These are phyloP conservation scores for Rhododendron vialii DNA, from an alignment of 148 eudicot genomes.

Conservation along the genomic window DNA sequence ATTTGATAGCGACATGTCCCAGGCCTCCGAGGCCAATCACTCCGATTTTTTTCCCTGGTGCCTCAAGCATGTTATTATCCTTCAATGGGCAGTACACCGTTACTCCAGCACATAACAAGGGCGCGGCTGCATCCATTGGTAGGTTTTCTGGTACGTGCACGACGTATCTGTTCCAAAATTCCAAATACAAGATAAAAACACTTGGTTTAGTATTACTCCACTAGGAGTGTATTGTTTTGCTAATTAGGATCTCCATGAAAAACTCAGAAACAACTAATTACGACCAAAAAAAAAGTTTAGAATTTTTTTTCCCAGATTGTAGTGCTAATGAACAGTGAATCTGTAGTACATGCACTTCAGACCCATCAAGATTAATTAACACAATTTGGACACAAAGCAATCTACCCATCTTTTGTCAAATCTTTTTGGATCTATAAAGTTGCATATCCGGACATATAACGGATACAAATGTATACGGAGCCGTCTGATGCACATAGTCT, in stretches of 20 bases:
- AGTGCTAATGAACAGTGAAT: too few species aligned
- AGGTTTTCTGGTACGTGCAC: constrained; percentile 63
- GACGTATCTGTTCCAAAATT: constrained; percentile 46
- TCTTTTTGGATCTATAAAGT: background rate
- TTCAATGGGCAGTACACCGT: constrained; percentile 79
- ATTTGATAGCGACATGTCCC: constrained; percentile 84
- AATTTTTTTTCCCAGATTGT: too few species aligned
- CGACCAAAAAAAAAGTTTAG: too few species aligned
- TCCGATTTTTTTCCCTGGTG: constrained; percentile 52
- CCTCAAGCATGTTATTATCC: constrained; percentile 52
- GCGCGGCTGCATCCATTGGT: constrained; percentile 83
- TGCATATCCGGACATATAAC: background rate
- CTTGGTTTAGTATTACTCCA: background rate
- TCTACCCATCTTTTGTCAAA: background rate
- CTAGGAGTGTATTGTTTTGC: background rate
- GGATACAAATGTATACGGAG: background rate
- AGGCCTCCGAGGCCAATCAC: constrained; percentile 83
- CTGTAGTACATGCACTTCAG: too few species aligned
- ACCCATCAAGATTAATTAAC: too few species aligned
- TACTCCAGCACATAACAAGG: constrained; percentile 80
- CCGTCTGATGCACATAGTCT: background rate
- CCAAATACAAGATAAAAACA: background rate
- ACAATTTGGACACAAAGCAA: too few species aligned
- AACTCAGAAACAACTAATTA: too few species aligned
- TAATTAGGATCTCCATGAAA: too few species aligned